These are phyloP conservation scores for Sporothrix dimorphospora DNA, from an alignment of 2,329 filamentous ascomycete genomes.

Conservation along the genomic window DNA sequence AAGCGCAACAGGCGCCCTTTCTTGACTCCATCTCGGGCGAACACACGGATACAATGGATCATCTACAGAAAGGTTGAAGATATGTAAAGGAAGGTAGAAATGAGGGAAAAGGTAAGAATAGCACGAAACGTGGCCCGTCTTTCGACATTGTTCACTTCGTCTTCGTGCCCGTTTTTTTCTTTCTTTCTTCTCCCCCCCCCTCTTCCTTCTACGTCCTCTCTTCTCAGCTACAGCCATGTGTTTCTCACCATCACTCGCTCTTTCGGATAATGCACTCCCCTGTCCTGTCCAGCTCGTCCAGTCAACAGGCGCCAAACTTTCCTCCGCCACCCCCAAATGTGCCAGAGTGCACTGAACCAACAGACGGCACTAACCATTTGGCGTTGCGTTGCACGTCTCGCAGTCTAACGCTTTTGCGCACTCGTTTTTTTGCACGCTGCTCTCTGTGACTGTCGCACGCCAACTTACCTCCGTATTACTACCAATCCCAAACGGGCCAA, in stretches of 20 bases:
- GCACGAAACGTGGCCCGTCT: slow-evolving; percentile 1
- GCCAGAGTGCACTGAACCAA: slow-evolving; percentile 10
- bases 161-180: not conserved
- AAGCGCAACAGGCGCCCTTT: not conserved
- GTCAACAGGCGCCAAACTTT: not conserved
- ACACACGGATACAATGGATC: not conserved
- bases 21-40: not conserved
- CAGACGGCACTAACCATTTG: slow-evolving; percentile 14
- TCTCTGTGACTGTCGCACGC: not conserved
- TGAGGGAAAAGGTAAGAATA: not conserved
- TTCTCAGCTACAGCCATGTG: not conserved
- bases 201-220: not conserved
- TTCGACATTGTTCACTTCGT: not conserved
- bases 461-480: slow-evolving; percentile 1
- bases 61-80: not conserved
- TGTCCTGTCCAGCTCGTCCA: not conserved
- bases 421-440: too few species aligned
- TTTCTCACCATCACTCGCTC: not conserved
- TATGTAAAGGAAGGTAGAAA: not conserved
- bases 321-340: slow-evolving; percentile 10
- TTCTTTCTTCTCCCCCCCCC: not conserved
- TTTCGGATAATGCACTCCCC: slow-evolving; percentile 18
- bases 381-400: not conserved
- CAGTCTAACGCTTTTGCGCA: not conserved
- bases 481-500: slow-evolving; percentile 11